Conservation (phyloP, 768 basidiomycete genomes). For the Chlorophyllum brunneum region DNA sequence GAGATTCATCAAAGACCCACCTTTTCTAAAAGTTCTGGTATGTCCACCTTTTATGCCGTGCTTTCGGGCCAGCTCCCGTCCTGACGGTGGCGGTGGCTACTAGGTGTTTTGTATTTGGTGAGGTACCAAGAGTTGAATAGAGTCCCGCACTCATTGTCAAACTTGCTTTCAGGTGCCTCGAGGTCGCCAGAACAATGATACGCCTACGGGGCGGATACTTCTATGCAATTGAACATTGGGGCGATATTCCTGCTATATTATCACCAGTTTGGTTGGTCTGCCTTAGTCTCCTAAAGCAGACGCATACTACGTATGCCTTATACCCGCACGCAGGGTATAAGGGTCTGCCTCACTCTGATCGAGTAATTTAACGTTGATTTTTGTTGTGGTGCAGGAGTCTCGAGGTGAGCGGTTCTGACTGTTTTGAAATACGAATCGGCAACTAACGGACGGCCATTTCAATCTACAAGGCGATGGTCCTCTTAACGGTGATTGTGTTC, state of each 20-base stretch:
- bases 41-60: too few species aligned
- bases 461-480: background rate
- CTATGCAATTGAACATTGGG: slow-evolving; percentile 2
- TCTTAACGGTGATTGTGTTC: background rate
- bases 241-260: background rate
- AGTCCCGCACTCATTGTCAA: background rate
- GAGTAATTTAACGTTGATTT: too few species aligned
- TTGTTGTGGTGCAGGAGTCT: too few species aligned
- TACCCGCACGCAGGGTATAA: too few species aligned
- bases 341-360: too few species aligned
- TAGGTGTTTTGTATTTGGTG: background rate
- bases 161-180: background rate
- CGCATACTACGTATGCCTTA: too few species aligned
- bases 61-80: too few species aligned
- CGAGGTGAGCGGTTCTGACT: too few species aligned
- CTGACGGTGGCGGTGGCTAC: background rate
- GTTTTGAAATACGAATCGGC: too few species aligned
- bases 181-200: background rate
- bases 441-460: too few species aligned
- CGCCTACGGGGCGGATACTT: background rate
- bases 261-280: background rate
- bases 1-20: background rate
- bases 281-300: too few species aligned
- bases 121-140: background rate
- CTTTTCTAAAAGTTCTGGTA: background rate